A percentile compares a stretch with the other conserved stretches of the same genome.
These are phyloP conservation scores for Monilinia laxa DNA, from an alignment of 2,329 filamentous ascomycete species.

Conservation along the genomic window DNA sequence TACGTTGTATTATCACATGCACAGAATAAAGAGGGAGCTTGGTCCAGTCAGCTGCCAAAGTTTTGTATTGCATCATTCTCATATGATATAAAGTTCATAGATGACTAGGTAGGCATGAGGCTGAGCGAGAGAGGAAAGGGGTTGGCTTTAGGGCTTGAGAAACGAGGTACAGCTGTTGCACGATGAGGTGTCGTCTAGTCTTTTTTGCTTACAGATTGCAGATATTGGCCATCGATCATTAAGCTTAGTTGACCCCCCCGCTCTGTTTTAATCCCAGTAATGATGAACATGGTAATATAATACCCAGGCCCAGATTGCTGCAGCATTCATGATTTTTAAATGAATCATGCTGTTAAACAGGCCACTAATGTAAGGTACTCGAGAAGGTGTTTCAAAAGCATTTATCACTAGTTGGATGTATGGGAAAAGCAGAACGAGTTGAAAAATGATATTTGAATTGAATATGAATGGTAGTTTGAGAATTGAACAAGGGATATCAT, in stretches of 20 bases:
- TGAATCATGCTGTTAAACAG: background rate
- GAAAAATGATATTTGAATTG: background rate
- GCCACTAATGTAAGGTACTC: slow-evolving; percentile 2
- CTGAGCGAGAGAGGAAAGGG: background rate
- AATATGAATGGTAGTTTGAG: background rate
- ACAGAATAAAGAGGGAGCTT: background rate
- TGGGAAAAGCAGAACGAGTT: background rate
- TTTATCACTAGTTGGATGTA: background rate
- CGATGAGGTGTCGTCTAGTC: background rate
- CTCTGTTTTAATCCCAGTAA: background rate
- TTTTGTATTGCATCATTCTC: background rate
- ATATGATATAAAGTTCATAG: background rate
- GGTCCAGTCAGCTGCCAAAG: background rate
- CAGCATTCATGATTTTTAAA: background rate
- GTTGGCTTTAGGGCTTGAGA: background rate
- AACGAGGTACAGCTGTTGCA: background rate
- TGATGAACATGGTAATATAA: background rate
- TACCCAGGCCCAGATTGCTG: background rate
- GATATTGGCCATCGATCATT: too few species aligned
- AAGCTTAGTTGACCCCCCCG: background rate
- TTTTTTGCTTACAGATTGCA: background rate
- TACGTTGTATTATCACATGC: too few species aligned
- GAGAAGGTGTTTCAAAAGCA: background rate
- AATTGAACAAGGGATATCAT: background rate
- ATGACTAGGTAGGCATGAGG: too few species aligned